Percentiles rank a stretch among this genome's conserved stretches.
Evolutionary conservation across 306 rosid species (phyloP).

Genomic region (Ziziphus jujuba): DNA sequence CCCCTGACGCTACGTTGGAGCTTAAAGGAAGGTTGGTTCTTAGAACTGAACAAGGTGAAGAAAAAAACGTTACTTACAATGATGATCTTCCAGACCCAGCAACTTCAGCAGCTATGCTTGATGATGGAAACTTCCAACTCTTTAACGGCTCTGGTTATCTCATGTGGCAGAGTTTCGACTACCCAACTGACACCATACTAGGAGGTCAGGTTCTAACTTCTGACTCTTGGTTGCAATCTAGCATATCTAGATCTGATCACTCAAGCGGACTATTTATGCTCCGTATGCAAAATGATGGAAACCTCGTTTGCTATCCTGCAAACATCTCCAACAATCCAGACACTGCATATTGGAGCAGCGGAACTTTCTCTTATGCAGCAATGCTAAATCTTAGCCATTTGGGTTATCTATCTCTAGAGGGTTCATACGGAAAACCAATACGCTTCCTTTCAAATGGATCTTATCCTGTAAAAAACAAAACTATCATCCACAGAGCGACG

Average conservation of each 20-base stretch:
- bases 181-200: conserved; percentile 22
- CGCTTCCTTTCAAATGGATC: background rate
- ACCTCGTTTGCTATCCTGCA: conserved; percentile 8
- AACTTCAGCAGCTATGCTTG: conserved; percentile 12
- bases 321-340: background rate
- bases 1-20: background rate
- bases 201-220: conserved; percentile 13
- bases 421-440: too few species aligned
- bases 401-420: background rate
- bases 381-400: background rate
- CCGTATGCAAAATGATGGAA: conserved; percentile 17
- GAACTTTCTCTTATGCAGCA: background rate
- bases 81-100: background rate
- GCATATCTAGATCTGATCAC: background rate
- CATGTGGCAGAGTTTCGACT: conserved; percentile 4
- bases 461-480: background rate
- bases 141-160: background rate
- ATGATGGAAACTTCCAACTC: conserved; percentile 27
- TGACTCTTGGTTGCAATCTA: background rate
- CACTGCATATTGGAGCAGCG: background rate
- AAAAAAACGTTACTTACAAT: background rate
- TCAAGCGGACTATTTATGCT: conserved; percentile 13
- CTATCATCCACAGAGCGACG: conserved; percentile 7
- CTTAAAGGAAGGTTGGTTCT: conserved; percentile 6
- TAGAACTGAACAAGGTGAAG: background rate